Percentiles rank a stretch among this genome's conserved stretches.
Evolutionary conservation across 306 rosid species (phyloP).

Genomic region (Senna tora): DNA sequence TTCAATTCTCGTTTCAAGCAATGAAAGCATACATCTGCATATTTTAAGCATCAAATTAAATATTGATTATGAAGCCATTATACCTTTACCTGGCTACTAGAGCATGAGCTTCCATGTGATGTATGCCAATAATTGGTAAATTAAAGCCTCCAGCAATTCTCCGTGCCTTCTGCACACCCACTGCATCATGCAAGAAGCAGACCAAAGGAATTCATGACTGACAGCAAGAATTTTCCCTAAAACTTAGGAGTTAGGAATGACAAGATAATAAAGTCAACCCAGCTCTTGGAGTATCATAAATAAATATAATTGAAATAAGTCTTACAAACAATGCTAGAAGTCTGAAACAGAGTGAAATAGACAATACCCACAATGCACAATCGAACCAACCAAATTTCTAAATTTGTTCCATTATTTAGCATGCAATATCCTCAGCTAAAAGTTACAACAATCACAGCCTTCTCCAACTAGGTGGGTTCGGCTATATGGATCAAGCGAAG

Average conservation of each 20-base stretch:
- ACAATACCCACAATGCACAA: conserved; percentile 28
- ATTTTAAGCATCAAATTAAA: conserved; percentile 1
- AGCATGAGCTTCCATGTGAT: conserved; percentile 99
- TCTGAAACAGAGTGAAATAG: conserved; percentile 17
- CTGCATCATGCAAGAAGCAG: conserved; percentile 53
- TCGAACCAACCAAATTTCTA: background rate
- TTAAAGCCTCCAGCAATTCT: conserved; percentile 63
- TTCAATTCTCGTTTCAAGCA: conserved; percentile 28
- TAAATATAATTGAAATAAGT: conserved; percentile 16
- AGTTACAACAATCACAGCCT: too few relatives aligned
- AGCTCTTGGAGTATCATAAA: background rate
- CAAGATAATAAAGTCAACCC: conserved; percentile 13
- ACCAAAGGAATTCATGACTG: conserved; percentile 29
- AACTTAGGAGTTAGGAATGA: conserved; percentile 20
- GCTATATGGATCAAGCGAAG: too few relatives aligned
- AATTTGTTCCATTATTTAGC: conserved; percentile 25
- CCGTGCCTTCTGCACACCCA: conserved; percentile 89
- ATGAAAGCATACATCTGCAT: conserved; percentile 22
- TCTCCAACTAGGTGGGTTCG: too few relatives aligned
- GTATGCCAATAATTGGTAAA: conserved; percentile 85
- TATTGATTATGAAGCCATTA: conserved; percentile 12
- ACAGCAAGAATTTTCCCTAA: conserved; percentile 36
- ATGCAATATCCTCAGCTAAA: background rate
- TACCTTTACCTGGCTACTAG: conserved; percentile 82
- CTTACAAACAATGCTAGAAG: conserved; percentile 11